A percentile compares a stretch with the other conserved stretches of the same genome.
phyloP scores from a whole-genome alignment of 2,329 filamentous ascomycete genomes.

The Ceratocystis cubensis region DNA sequence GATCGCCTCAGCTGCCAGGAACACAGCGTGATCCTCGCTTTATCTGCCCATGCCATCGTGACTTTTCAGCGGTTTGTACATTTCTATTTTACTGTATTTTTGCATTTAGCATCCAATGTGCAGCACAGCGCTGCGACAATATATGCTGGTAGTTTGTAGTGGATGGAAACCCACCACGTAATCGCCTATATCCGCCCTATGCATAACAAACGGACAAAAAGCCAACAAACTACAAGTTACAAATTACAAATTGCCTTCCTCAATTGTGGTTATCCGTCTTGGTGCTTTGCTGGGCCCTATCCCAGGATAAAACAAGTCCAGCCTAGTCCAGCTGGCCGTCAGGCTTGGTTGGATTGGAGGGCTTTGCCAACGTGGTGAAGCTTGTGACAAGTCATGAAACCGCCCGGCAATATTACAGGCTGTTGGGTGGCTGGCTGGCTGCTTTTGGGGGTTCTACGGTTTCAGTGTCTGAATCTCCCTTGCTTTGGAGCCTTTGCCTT shows the following conservation, averaged over 20 bases:
- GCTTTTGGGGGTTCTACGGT: not conserved
- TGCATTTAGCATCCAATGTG: not conserved
- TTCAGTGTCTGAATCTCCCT: conserved; percentile 1
- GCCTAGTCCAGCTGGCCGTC: not conserved
- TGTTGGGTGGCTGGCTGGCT: not conserved
- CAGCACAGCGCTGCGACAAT: not conserved
- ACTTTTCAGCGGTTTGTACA: not conserved
- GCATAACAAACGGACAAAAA: not conserved
- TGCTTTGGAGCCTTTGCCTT: not conserved
- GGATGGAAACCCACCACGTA: not conserved
- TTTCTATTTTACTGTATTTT: too few relatives aligned
- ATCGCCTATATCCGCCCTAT: not conserved
- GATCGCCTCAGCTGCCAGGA: not conserved
- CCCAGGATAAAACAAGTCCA: too few relatives aligned
- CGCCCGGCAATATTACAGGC: not conserved
- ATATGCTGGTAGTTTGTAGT: not conserved
- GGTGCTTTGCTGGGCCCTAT: too few relatives aligned
- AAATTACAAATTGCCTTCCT: not conserved
- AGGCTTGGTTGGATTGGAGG: not conserved
- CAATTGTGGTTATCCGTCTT: not conserved
- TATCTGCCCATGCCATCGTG: not conserved
- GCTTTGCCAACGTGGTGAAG: not conserved
- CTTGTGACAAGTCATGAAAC: conserved; percentile 11
- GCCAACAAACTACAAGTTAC: too few relatives aligned
- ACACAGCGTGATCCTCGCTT: conserved; percentile 3